Percentiles rank a stretch among this genome's conserved stretches.
These are phyloP conservation scores for Gaultheria prostrata DNA, from an alignment of 148 eudicot genomes.

Conservation along the genomic window DNA sequence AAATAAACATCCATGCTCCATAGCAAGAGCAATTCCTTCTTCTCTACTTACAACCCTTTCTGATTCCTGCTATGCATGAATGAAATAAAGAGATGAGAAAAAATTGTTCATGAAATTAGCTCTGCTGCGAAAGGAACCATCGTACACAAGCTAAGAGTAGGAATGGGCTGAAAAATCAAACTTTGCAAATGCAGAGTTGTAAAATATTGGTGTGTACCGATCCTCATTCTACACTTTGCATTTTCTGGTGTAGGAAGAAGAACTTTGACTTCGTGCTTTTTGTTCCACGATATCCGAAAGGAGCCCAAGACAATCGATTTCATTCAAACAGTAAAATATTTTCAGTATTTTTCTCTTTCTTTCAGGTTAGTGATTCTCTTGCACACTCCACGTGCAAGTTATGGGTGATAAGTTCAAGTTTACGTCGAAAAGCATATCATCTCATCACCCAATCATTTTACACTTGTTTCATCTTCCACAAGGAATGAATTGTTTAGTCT, in stretches of 20 bases:
- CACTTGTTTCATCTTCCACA: not conserved
- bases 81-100: not conserved
- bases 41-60: constrained; percentile 86
- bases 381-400: not conserved
- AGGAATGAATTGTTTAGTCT: not conserved
- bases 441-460: not conserved
- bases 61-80: constrained; percentile 51
- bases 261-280: not conserved
- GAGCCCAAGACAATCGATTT: not conserved
- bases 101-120: not conserved
- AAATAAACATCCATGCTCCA: constrained; percentile 75
- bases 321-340: not conserved
- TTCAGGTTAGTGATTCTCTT: not conserved
- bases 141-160: not conserved
- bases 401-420: not conserved
- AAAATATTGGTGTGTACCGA: not conserved
- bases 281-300: not conserved
- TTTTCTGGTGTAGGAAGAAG: not conserved
- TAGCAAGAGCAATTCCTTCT: constrained; percentile 86
- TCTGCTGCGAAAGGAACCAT: not conserved
- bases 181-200: not conserved
- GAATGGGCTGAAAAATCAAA: too few species aligned
- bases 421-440: not conserved
- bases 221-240: not conserved
- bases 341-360: not conserved